Percentiles rank a stretch among this genome's conserved stretches.
Evolutionary conservation across 371 early-diverging fungal species (phyloP).

Genomic region (Rhizomucor pusillus): DNA sequence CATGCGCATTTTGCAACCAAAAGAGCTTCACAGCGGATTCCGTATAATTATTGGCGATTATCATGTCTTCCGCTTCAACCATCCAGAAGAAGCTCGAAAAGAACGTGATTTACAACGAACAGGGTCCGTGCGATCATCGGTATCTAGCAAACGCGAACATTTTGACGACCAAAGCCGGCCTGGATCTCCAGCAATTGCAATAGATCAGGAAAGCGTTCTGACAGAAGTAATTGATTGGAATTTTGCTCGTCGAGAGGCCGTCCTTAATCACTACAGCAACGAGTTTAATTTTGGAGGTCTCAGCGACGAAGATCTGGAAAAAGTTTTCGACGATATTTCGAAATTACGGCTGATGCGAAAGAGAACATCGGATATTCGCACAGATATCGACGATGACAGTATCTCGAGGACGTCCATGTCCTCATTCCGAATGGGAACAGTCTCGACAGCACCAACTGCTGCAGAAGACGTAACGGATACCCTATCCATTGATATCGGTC

Average conservation of each 20-base stretch:
- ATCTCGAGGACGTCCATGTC: conserved; percentile 8
- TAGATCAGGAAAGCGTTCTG: conserved; percentile 8
- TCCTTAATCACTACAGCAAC: conserved; percentile 49
- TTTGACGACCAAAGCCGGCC: conserved; percentile 40
- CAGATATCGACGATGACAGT: conserved; percentile 13
- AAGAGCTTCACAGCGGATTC: conserved; percentile 69
- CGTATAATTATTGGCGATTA: conserved; percentile 81
- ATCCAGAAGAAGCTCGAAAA: conserved; percentile 80
- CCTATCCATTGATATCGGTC: too few species aligned
- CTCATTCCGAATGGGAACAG: neutral
- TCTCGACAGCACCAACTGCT: too few species aligned
- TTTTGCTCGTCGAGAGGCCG: conserved; percentile 75
- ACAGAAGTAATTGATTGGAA: conserved; percentile 77
- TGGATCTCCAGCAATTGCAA: conserved; percentile 49
- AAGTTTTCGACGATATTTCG: conserved; percentile 58
- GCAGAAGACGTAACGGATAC: too few species aligned
- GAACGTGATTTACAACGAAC: conserved; percentile 53
- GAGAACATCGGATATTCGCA: conserved; percentile 44
- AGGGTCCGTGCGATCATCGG: conserved; percentile 2
- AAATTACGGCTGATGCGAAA: conserved; percentile 52
- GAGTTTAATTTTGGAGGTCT: conserved; percentile 48
- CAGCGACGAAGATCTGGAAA: conserved; percentile 64
- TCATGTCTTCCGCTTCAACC: conserved; percentile 83
- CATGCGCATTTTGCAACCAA: conserved; percentile 57
- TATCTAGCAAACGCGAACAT: conserved; percentile 1